A percentile compares a stretch with the other conserved stretches of the same genome.
phyloP scores from a whole-genome alignment of 2,329 filamentous ascomycete genomes.

The Epichloe amarillans region DNA sequence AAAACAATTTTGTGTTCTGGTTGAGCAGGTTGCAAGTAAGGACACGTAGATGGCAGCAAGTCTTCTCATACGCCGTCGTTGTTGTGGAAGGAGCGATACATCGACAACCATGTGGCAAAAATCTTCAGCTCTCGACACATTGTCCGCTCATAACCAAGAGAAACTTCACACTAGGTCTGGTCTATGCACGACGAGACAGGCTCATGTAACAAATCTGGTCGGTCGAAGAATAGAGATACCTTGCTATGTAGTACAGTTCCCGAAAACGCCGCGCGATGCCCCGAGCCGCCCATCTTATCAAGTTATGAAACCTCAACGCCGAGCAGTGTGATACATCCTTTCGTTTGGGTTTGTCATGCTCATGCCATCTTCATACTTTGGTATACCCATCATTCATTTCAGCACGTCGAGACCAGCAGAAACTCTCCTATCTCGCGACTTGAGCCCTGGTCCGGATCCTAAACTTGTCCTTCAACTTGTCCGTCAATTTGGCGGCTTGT shows the following conservation, averaged over 20 bases:
- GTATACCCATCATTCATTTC: not conserved
- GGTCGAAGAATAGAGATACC: not conserved
- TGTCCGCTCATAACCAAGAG: not conserved
- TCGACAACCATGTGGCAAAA: no score
- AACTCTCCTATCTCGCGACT: conserved; percentile 7
- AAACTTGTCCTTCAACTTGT: conserved; percentile 39
- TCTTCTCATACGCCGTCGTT: no score
- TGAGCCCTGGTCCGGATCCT: conserved; percentile 36
- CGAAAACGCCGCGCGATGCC: not conserved
- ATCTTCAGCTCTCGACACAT: no score
- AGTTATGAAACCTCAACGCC: not conserved
- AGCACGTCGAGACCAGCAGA: not conserved
- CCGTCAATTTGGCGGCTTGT: conserved; percentile 31
- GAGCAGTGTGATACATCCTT: not conserved
- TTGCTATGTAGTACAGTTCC: not conserved
- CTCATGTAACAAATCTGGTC: not conserved
- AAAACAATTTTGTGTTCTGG: not conserved
- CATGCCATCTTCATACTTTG: not conserved
- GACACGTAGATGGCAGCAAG: no score
- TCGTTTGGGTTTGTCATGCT: not conserved
- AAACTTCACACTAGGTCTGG: not conserved
- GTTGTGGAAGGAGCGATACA: no score
- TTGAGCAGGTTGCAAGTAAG: no score
- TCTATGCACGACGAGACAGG: not conserved
- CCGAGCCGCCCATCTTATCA: not conserved